Evolutionary conservation across 495 filamentous ascomycete species (phyloP).

Genomic region (Sabuloglossum arenarium): DNA sequence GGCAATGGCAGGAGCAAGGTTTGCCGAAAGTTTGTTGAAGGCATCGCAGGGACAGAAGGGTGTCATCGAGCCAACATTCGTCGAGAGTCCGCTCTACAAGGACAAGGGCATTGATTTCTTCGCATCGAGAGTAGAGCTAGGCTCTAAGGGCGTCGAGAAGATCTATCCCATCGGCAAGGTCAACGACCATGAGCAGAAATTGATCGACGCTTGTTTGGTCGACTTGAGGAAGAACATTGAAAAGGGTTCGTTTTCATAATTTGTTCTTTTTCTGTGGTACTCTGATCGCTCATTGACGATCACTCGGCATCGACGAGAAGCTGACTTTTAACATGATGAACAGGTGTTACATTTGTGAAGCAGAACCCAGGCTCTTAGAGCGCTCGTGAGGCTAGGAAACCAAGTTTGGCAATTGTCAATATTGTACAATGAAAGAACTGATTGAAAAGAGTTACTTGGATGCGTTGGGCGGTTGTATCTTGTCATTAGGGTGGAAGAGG

Average conservation of each 20-base stretch:
- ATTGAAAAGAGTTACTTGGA: too few species aligned
- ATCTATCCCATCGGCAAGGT: slow-evolving; percentile 68
- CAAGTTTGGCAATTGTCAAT: not conserved
- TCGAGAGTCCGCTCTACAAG: slow-evolving; percentile 94
- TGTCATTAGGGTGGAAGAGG: too few species aligned
- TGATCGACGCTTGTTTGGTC: slow-evolving; percentile 59
- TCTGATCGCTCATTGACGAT: not conserved
- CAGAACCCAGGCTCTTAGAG: slow-evolving; percentile 29
- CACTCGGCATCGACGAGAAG: not conserved
- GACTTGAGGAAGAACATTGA: slow-evolving; percentile 84
- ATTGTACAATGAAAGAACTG: not conserved
- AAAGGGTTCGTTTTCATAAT: slow-evolving; percentile 35
- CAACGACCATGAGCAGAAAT: slow-evolving; percentile 66
- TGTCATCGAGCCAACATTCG: slow-evolving; percentile 88
- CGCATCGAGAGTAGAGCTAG: slow-evolving; percentile 80
- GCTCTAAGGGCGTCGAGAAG: slow-evolving; percentile 88
- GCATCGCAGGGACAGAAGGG: slow-evolving; percentile 87
- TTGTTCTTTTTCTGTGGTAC: not conserved
- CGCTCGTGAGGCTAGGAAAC: too few species aligned
- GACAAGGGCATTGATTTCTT: slow-evolving; percentile 93
- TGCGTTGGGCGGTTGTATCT: too few species aligned
- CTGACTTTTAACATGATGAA: not conserved
- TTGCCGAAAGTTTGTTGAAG: slow-evolving; percentile 86
- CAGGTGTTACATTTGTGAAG: slow-evolving; percentile 43
- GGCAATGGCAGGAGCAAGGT: slow-evolving; percentile 95